These are phyloP conservation scores for Stagonosporopsis cucurbitacearum DNA, from an alignment of 2,329 filamentous ascomycete species.

Conservation along the genomic window DNA sequence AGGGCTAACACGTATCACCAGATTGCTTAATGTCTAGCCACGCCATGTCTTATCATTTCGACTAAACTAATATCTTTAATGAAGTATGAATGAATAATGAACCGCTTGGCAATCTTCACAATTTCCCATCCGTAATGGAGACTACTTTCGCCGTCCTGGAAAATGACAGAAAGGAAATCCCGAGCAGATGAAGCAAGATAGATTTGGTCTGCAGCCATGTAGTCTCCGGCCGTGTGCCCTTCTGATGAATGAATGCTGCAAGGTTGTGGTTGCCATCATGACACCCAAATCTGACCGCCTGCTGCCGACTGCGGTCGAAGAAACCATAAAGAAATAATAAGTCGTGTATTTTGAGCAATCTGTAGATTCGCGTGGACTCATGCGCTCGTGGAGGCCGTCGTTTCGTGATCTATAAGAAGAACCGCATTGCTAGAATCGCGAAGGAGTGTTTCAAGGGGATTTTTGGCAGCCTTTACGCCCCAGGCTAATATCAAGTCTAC, in stretches of 20 bases:
- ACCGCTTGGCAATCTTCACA: background rate
- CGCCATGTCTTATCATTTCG: slow-evolving; percentile 9
- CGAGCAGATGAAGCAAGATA: background rate
- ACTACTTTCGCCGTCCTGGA: background rate
- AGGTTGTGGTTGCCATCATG: background rate
- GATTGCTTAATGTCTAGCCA: background rate
- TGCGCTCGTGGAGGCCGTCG: background rate
- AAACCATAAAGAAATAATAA: background rate
- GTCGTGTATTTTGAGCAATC: background rate
- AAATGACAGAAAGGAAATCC: background rate
- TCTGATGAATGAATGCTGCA: background rate
- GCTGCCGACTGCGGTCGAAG: background rate
- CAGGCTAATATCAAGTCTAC: slow-evolving; percentile 6
- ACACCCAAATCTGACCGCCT: background rate
- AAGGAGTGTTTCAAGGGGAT: background rate
- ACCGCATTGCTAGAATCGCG: background rate
- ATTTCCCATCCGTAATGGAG: background rate
- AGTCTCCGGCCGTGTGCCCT: background rate
- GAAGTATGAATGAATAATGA: background rate
- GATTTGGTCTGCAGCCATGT: slow-evolving; percentile 1
- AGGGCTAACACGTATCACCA: background rate
- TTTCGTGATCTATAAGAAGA: slow-evolving; percentile 11
- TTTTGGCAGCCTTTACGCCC: background rate
- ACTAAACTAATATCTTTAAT: background rate
- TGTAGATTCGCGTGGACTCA: background rate